Percentiles rank a stretch among this genome's conserved stretches.
Evolutionary conservation across 345 rosid genomes (phyloP).

Genomic region (Syzygium aromaticum): DNA sequence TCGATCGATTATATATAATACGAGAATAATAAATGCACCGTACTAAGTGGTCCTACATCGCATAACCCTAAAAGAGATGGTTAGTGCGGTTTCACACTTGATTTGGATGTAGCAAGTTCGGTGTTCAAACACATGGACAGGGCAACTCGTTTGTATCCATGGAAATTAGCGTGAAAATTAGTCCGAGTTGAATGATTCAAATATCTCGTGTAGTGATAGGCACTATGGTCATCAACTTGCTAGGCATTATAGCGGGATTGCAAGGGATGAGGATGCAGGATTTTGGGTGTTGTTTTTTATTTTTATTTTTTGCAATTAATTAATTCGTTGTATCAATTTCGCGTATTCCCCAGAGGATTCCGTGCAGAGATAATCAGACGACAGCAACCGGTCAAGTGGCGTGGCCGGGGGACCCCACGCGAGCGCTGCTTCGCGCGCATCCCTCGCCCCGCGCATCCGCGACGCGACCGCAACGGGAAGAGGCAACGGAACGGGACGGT

Average conservation of each 20-base stretch:
- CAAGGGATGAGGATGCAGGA: neutral
- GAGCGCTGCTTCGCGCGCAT: too few relatives aligned
- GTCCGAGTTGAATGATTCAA: neutral
- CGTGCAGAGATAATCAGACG: too few relatives aligned
- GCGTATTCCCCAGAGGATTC: too few relatives aligned
- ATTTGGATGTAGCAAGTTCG: neutral
- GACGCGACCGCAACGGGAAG: too few relatives aligned
- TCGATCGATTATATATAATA: neutral
- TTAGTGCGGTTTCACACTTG: neutral
- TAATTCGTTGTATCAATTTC: too few relatives aligned
- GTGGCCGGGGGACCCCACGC: too few relatives aligned
- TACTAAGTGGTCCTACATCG: neutral
- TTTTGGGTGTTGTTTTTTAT: neutral
- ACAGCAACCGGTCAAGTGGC: too few relatives aligned
- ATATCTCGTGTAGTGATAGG: neutral
- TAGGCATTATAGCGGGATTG: neutral
- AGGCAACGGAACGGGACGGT: too few relatives aligned
- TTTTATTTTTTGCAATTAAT: too few relatives aligned
- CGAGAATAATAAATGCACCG: neutral
- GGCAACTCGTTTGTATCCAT: neutral
- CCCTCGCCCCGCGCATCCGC: too few relatives aligned
- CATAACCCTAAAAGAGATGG: neutral
- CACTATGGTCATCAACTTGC: neutral
- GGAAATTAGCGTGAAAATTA: too few relatives aligned
- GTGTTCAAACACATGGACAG: neutral